phyloP scores from a whole-genome alignment of 306 rosid species.

The Vigna unguiculata region DNA sequence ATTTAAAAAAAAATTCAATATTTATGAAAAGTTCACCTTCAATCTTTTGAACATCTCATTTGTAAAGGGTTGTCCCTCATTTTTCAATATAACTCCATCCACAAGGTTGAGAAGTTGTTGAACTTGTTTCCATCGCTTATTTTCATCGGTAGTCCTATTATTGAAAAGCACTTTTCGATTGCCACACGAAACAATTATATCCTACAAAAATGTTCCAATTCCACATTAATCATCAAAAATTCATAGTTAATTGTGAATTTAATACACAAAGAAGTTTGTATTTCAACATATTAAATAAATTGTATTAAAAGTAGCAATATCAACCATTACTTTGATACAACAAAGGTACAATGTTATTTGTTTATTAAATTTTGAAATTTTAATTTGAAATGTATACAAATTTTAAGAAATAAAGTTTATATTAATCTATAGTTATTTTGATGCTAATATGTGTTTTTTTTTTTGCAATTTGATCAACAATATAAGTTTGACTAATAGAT shows the following conservation, averaged over 20 bases:
- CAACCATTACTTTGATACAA: neutral
- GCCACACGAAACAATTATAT: neutral
- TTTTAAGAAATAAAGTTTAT: no score
- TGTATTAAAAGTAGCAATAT: neutral
- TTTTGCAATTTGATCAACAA: no score
- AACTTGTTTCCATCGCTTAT: neutral
- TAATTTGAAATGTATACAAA: no score
- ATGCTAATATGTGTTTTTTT: no score
- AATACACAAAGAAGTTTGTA: neutral
- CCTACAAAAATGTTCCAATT: neutral
- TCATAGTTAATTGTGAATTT: neutral
- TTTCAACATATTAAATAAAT: neutral
- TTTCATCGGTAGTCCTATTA: neutral
- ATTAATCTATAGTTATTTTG: no score
- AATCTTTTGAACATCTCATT: neutral
- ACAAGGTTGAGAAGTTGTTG: neutral
- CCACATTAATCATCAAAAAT: neutral
- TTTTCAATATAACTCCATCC: neutral
- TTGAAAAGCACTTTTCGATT: neutral
- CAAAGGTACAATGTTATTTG: neutral
- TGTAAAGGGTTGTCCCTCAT: neutral
- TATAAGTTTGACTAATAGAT: no score
- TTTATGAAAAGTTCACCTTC: neutral
- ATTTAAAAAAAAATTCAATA: neutral
- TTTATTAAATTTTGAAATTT: neutral